These are phyloP conservation scores for Paramecium sonneborni DNA, from an alignment of 73 alveolate species.

Conservation along the genomic window DNA sequence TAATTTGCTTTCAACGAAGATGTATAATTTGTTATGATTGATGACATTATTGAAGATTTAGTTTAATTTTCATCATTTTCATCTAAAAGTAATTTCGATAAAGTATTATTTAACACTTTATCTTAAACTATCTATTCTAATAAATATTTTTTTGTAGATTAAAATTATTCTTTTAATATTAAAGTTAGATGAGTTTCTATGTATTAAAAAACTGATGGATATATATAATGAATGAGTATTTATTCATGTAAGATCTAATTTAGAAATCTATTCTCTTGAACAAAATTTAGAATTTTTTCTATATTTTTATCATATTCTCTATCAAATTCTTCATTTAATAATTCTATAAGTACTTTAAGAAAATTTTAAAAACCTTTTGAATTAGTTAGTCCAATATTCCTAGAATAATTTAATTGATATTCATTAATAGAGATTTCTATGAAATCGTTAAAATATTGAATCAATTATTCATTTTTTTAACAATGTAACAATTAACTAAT, in stretches of 20 bases:
- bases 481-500: neutral
- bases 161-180: neutral
- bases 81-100: neutral
- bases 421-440: neutral
- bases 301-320: neutral
- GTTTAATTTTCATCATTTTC: neutral
- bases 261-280: too few relatives aligned
- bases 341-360: neutral
- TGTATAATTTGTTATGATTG: neutral
- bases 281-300: neutral
- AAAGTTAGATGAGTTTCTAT: neutral
- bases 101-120: neutral
- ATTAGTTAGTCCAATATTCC: neutral
- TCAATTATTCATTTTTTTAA: neutral
- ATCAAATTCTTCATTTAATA: neutral
- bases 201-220: neutral
- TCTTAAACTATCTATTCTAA: neutral
- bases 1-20: neutral
- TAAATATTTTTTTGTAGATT: neutral
- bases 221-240: neutral
- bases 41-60: neutral
- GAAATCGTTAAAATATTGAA: neutral
- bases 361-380: neutral
- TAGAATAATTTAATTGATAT: neutral
- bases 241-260: neutral